phyloP scores from a whole-genome alignment of 306 rosid genomes.

The Rosa rugosa region DNA sequence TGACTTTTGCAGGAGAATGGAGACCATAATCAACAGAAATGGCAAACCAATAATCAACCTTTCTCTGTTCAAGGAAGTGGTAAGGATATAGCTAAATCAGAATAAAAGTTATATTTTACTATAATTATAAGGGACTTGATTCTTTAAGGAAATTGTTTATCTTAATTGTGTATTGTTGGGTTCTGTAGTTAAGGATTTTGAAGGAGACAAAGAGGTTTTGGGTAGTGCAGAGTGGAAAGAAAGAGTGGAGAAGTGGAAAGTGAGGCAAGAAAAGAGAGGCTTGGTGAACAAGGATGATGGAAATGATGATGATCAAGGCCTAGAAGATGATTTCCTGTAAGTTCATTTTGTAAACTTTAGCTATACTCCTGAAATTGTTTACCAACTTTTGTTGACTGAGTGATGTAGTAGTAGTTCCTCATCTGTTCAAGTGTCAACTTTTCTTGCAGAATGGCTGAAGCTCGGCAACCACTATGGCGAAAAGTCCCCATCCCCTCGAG shows the following conservation, averaged over 20 bases:
- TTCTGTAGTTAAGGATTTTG: constrained; percentile 61
- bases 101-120: not conserved
- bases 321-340: constrained; percentile 67
- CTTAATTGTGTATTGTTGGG: constrained; percentile 1
- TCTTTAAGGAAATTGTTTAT: not conserved
- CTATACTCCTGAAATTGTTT: not conserved
- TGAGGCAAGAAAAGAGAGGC: constrained; percentile 80
- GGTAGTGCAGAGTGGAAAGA: constrained; percentile 55
- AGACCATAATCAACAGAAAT: constrained; percentile 42
- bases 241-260: constrained; percentile 98
- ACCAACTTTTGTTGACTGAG: not conserved
- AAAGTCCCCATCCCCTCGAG: constrained; percentile 72
- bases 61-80: constrained; percentile 71
- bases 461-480: constrained; percentile 89
- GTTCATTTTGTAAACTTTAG: constrained; percentile 13
- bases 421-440: not conserved
- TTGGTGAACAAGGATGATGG: constrained; percentile 52
- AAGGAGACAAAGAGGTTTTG: constrained; percentile 47
- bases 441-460: constrained; percentile 60
- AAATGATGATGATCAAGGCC: constrained; percentile 62
- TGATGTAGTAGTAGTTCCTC: not conserved
- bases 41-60: constrained; percentile 46
- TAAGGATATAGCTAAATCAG: constrained; percentile 13
- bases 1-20: constrained; percentile 62
- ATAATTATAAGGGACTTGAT: not conserved